Evolutionary conservation across 768 basidiomycete genomes (phyloP).

Genomic region (Boletus fagicola): DNA sequence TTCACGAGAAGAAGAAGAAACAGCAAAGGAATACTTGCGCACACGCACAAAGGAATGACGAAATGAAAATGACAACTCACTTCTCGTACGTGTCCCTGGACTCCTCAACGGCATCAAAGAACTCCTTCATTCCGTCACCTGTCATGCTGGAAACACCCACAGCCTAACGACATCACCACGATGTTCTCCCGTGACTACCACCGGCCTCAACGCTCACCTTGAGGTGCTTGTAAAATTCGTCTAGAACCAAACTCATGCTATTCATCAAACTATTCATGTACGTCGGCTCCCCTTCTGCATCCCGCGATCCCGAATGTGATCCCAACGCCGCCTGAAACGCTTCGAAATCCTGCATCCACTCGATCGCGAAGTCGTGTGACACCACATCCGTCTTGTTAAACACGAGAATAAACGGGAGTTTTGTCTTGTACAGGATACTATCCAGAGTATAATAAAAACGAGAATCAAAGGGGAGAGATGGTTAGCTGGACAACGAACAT

Average conservation of each 20-base stretch:
- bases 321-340: conserved; percentile 87
- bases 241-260: conserved; percentile 95
- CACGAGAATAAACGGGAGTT: conserved; percentile 93
- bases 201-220: conserved; percentile 51
- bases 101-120: conserved; percentile 88
- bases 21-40: neutral
- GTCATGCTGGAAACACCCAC: conserved; percentile 97
- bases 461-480: neutral
- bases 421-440: conserved; percentile 97
- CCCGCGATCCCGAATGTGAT: conserved; percentile 60
- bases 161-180: conserved; percentile 48
- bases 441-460: conserved; percentile 29
- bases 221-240: conserved; percentile 97
- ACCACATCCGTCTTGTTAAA: conserved; percentile 99
- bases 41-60: neutral
- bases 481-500: neutral
- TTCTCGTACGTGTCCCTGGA: conserved; percentile 86
- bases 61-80: conserved; percentile 43
- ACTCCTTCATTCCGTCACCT: conserved; percentile 89
- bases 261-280: conserved; percentile 99
- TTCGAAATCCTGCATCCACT: conserved; percentile 99
- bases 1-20: neutral
- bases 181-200: neutral
- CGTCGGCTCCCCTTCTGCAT: conserved; percentile 86
- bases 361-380: conserved; percentile 85